A percentile compares a stretch with the other conserved stretches of the same genome.
Conservation (phyloP, 305 asterid genomes). For the Fraxinus baroniana region DNA sequence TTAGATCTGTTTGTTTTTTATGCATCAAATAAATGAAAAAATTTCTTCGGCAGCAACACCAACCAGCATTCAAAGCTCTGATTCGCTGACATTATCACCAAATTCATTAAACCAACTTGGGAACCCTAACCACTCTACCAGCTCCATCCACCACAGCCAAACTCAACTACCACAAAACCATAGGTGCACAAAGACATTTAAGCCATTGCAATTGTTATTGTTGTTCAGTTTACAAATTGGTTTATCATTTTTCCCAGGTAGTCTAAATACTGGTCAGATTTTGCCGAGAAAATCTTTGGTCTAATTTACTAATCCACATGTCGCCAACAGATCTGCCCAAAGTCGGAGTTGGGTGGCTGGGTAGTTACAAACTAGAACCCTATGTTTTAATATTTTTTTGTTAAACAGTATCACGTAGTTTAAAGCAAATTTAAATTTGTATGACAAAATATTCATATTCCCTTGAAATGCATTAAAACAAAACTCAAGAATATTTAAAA, state of each 20-base stretch:
- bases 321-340: neutral
- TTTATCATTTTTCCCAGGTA: neutral
- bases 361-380: neutral
- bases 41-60: neutral
- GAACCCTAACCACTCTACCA: neutral
- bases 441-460: neutral
- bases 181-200: neutral
- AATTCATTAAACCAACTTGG: neutral
- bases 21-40: neutral
- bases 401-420: neutral
- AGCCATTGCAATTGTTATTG: neutral
- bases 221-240: neutral
- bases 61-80: neutral
- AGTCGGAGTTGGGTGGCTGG: neutral
- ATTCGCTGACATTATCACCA: neutral
- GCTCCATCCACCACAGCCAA: neutral
- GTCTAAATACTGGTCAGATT: neutral
- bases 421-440: neutral
- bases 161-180: neutral
- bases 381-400: neutral
- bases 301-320: neutral
- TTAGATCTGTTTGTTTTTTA: neutral
- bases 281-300: neutral
- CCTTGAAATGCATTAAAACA: conserved; percentile 3
- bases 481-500: neutral